phyloP scores from a whole-genome alignment of 2,329 filamentous ascomycete species.

The Chrysosporium keratinophilum region DNA sequence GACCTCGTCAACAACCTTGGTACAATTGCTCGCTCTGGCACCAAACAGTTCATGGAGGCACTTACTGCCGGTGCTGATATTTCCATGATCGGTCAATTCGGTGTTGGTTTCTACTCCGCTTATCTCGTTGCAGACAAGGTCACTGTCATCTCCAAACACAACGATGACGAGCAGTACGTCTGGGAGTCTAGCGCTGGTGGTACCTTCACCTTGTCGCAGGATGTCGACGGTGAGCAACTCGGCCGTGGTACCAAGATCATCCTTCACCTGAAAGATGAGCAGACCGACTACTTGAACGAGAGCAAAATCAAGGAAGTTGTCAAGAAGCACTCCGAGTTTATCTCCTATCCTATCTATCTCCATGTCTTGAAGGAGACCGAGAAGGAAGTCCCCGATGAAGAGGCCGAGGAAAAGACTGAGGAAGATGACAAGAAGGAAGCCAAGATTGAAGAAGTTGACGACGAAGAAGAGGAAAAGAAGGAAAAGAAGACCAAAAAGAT shows the following conservation, averaged over 20 bases:
- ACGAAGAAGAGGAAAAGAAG: constrained; percentile 75
- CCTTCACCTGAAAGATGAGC: constrained; percentile 98
- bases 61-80: constrained; percentile 96
- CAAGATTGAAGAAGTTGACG: constrained; percentile 86
- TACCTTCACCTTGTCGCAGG: constrained; percentile 85
- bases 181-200: constrained; percentile 98
- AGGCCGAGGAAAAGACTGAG: constrained; percentile 57
- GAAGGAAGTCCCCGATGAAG: constrained; percentile 96
- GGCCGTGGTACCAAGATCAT: constrained; percentile 96
- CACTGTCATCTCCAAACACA: constrained; percentile 94
- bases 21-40: constrained; percentile 97
- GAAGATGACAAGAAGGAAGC: constrained; percentile 83
- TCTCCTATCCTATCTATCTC: constrained; percentile 99
- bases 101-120: constrained; percentile 99
- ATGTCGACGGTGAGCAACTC: constrained; percentile 81
- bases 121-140: constrained; percentile 98
- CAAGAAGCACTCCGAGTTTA: constrained; percentile 99
- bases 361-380: constrained; percentile 99
- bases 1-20: constrained; percentile 99
- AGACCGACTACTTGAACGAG: constrained; percentile 97
- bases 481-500: constrained; percentile 98
- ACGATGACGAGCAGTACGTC: constrained; percentile 99
- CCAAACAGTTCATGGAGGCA: constrained; percentile 99
- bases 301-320: constrained; percentile 99
- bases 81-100: constrained; percentile 99